phyloP scores from a whole-genome alignment of 345 rosid genomes.

The Moricandia moricandioides region DNA sequence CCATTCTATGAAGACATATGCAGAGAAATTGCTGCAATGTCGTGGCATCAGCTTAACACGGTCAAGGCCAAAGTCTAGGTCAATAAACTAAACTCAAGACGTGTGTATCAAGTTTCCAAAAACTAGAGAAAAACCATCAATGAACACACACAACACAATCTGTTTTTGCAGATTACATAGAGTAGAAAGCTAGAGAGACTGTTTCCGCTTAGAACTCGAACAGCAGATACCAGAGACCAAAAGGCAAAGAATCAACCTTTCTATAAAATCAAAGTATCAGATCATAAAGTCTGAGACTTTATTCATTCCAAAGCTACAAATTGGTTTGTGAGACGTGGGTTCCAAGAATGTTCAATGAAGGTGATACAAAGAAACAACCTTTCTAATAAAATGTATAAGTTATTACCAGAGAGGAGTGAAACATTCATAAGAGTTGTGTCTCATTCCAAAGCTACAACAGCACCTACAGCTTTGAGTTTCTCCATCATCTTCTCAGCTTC shows the following conservation, averaged over 20 bases:
- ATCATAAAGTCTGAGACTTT: not conserved
- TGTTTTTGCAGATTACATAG: slow-evolving; percentile 60
- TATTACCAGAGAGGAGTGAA: slow-evolving; percentile 66
- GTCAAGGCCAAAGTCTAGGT: slow-evolving; percentile 99
- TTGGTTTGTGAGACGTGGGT: not conserved
- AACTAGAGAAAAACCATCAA: not conserved
- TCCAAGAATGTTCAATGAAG: not conserved
- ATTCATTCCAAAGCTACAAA: not conserved
- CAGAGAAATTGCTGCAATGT: slow-evolving; percentile 93
- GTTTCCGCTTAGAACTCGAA: slow-evolving; percentile 81
- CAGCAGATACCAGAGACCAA: slow-evolving; percentile 78
- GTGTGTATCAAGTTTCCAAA: not conserved
- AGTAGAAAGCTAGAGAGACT: slow-evolving; percentile 82
- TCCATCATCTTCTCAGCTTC: slow-evolving; percentile 60
- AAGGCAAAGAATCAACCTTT: slow-evolving; percentile 66
- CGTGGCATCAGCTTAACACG: slow-evolving; percentile 81
- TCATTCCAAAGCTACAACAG: slow-evolving; percentile 68
- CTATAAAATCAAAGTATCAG: slow-evolving; percentile 66
- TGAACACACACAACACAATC: not conserved
- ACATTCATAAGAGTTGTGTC: slow-evolving; percentile 13
- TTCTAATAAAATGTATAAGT: slow-evolving; percentile 67
- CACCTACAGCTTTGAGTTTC: slow-evolving; percentile 75
- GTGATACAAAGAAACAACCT: slow-evolving; percentile 70
- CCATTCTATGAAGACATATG: slow-evolving; percentile 78
- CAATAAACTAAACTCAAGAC: slow-evolving; percentile 18